Evolutionary conservation across 345 rosid species (phyloP).

Genomic region (Cardiospermum halicacabum): DNA sequence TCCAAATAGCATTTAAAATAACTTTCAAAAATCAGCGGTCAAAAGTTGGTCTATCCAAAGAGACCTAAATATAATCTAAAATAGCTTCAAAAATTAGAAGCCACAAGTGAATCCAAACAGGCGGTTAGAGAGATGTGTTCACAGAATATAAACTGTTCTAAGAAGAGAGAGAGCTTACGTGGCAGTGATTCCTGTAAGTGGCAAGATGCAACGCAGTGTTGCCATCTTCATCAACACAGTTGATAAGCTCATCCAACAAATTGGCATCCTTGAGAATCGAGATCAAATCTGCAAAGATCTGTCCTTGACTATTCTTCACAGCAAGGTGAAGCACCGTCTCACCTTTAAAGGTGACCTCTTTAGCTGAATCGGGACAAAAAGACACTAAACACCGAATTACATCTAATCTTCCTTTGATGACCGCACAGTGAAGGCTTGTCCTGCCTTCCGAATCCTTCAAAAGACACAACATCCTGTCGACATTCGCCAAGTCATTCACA

Average conservation of each 20-base stretch:
- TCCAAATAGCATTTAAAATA: too few relatives aligned
- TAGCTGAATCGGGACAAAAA: background rate
- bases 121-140: too few relatives aligned
- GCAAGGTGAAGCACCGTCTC: background rate
- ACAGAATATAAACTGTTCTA: too few relatives aligned
- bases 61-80: too few relatives aligned
- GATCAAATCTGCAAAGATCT: background rate
- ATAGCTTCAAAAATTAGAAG: too few relatives aligned
- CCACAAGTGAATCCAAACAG: too few relatives aligned
- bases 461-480: background rate
- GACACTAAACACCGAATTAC: background rate
- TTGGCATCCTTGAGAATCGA: background rate
- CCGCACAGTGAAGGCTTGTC: background rate
- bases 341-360: background rate
- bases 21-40: too few relatives aligned
- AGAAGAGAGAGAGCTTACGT: too few relatives aligned
- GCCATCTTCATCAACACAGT: background rate
- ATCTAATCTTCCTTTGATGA: background rate
- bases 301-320: background rate
- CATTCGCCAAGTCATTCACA: background rate
- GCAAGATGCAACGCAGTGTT: background rate
- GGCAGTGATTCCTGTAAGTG: background rate
- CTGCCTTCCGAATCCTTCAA: background rate
- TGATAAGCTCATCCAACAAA: background rate
- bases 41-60: too few relatives aligned